Conservation (phyloP, 2,329 filamentous ascomycete genomes). For the Verticillium nubilum region DNA sequence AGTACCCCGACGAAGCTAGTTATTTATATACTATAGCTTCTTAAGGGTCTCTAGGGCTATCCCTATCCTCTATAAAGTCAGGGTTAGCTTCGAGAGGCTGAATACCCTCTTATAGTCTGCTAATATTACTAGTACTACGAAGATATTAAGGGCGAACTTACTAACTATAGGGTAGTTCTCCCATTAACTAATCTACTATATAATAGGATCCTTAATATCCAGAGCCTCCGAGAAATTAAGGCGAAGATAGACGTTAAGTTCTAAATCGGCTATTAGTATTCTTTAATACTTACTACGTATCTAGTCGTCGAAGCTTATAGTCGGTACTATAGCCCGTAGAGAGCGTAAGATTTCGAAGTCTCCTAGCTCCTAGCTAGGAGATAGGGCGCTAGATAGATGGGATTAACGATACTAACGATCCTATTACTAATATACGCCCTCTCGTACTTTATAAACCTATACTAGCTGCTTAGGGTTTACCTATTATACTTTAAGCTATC, state of each 20-base stretch:
- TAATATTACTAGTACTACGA: background rate
- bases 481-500: background rate
- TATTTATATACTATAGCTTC: background rate
- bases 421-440: background rate
- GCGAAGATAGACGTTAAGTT: background rate
- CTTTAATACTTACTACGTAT: background rate
- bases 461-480: background rate
- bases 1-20: background rate
- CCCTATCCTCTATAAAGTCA: background rate
- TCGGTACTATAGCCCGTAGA: background rate
- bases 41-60: background rate
- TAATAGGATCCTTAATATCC: background rate
- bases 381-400: background rate
- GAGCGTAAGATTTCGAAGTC: too few species aligned
- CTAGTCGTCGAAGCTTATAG: background rate
- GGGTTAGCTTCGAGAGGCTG: background rate
- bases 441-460: background rate
- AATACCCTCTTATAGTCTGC: too few species aligned
- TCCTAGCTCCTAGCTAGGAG: background rate
- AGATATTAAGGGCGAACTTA: background rate
- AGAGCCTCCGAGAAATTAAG: background rate
- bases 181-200: background rate
- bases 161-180: background rate
- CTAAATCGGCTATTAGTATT: background rate
- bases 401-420: background rate